Evolutionary conservation across 2,329 filamentous ascomycete genomes (phyloP).

Genomic region (Leptographium galeiforme): DNA sequence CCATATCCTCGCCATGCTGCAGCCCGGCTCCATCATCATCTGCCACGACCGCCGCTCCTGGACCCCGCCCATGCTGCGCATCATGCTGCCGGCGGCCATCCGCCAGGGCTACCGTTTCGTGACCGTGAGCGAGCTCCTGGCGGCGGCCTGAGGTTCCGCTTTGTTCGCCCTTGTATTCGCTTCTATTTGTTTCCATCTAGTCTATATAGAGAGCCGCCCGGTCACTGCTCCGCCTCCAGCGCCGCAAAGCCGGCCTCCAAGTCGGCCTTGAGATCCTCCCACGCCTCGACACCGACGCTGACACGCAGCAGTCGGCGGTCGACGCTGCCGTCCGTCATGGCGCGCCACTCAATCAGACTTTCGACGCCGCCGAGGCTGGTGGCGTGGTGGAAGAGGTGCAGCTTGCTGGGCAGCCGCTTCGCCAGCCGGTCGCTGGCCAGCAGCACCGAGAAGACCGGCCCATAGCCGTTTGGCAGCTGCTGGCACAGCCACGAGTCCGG

Average conservation of each 20-base stretch:
- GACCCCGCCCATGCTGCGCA: conserved; percentile 66
- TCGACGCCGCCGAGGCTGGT: conserved; percentile 90
- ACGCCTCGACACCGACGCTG: conserved; percentile 75
- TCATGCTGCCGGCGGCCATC: conserved; percentile 58
- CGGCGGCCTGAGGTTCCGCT: background rate
- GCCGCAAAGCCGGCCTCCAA: conserved; percentile 52
- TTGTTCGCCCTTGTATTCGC: background rate
- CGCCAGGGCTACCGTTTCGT: conserved; percentile 57
- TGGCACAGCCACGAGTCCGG: conserved; percentile 57
- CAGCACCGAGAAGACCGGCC: conserved; percentile 71
- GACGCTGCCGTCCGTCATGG: conserved; percentile 67
- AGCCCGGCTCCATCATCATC: conserved; percentile 66
- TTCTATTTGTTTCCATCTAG: background rate
- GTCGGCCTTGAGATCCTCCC: conserved; percentile 73
- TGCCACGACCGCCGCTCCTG: conserved; percentile 77
- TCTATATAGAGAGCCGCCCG: background rate
- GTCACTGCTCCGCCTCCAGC: conserved; percentile 21
- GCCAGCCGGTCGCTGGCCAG: conserved; percentile 50
- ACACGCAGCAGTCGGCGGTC: conserved; percentile 63
- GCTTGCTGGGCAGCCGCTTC: conserved; percentile 57
- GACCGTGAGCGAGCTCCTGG: conserved; percentile 55
- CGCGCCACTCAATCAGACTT: conserved; percentile 90
- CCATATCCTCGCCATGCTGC: conserved; percentile 69
- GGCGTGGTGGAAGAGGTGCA: conserved; percentile 82
- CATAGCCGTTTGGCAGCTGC: conserved; percentile 88